Evolutionary conservation across 192 early-diverging fungal species (phyloP).

Genomic region (Linnemannia elongata): DNA sequence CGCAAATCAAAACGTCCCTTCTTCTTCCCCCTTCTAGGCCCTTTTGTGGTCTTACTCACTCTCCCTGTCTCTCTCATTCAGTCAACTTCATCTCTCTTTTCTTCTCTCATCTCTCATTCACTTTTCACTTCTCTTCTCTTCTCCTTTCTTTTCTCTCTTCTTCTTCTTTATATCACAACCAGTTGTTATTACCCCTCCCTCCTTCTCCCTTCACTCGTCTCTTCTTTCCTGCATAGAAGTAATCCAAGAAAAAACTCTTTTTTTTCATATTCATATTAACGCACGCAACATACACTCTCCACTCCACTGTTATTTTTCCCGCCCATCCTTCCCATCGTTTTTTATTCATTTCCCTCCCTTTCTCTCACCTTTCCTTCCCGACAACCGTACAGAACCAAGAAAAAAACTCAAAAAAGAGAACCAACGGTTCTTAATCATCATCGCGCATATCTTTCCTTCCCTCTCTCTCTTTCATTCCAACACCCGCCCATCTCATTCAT

Average conservation of each 20-base stretch:
- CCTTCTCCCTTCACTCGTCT: not conserved
- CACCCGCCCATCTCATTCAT: not conserved
- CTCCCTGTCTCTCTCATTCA: not conserved
- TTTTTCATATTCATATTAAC: too few species aligned
- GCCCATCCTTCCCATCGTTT: not conserved
- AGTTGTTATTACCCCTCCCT: not conserved
- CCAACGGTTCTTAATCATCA: too few species aligned
- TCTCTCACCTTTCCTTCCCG: not conserved
- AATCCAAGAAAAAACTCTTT: not conserved
- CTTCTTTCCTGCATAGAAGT: not conserved
- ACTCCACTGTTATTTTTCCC: not conserved
- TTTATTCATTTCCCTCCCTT: not conserved
- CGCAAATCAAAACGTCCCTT: not conserved
- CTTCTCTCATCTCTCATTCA: not conserved
- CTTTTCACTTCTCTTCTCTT: not conserved
- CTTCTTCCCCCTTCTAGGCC: not conserved
- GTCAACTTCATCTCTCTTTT: not conserved
- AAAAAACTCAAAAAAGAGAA: too few species aligned
- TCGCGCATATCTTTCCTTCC: not conserved
- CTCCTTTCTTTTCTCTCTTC: not conserved
- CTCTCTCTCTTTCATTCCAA: not conserved
- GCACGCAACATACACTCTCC: not conserved
- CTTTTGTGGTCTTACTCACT: not conserved
- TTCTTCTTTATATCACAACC: not conserved
- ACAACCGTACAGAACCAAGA: too few species aligned